Evolutionary conservation across 306 rosid genomes (phyloP).

Genomic region (Cucumis melo): DNA sequence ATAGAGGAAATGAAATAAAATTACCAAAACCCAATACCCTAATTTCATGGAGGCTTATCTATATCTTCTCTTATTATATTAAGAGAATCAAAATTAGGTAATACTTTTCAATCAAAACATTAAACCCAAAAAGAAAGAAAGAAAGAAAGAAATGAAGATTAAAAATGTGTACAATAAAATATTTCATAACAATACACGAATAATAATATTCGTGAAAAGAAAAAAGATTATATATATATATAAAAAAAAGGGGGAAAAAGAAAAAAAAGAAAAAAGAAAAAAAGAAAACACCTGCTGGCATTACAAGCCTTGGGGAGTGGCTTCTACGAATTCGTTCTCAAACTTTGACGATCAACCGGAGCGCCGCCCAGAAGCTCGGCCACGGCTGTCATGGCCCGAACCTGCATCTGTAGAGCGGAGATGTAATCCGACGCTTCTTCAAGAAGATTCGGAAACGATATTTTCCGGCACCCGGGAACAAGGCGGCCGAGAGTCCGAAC

Average conservation of each 20-base stretch:
- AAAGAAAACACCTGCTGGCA: neutral
- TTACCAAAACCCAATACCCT: neutral
- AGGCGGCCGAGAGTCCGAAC: slow-evolving; percentile 53
- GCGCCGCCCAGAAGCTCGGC: slow-evolving; percentile 41
- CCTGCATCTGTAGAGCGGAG: slow-evolving; percentile 93
- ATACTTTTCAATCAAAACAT: neutral
- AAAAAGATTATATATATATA: neutral
- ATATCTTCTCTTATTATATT: neutral
- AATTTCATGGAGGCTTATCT: neutral
- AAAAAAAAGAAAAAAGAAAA: neutral
- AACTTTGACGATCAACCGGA: neutral
- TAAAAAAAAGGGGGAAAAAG: too few species aligned
- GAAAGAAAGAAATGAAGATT: neutral
- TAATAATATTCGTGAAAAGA: neutral
- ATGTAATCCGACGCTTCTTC: slow-evolving; percentile 87
- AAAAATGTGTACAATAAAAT: slow-evolving; percentile 5
- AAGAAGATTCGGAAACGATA: slow-evolving; percentile 64
- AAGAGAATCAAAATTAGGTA: neutral
- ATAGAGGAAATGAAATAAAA: neutral
- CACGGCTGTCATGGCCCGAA: slow-evolving; percentile 68
- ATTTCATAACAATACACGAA: slow-evolving; percentile 1
- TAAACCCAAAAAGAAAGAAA: neutral
- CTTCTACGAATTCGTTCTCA: neutral
- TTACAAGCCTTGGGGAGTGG: neutral
- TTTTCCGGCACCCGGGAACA: slow-evolving; percentile 83